Conservation (phyloP, 345 rosid species). For the Orychophragmus violaceus region DNA sequence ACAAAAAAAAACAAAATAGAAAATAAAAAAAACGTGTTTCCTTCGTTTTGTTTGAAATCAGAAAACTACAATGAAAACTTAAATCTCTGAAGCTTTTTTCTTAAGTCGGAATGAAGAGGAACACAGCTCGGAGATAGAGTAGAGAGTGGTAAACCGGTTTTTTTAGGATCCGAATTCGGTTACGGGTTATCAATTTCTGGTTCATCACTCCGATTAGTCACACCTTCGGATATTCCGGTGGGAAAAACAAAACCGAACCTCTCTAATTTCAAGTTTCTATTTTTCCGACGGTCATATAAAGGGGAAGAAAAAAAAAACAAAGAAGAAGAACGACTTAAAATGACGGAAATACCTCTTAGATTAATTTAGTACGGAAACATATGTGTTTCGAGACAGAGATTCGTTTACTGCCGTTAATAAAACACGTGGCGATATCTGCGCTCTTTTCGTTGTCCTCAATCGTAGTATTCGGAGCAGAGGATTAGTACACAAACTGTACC, state of each 20-base stretch:
- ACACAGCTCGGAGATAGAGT: conserved; percentile 69
- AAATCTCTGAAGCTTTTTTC: background rate
- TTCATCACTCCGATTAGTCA: conserved; percentile 38
- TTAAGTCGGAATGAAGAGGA: conserved; percentile 79
- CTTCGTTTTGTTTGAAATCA: background rate
- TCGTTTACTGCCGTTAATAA: background rate
- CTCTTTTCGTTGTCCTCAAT: background rate
- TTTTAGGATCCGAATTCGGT: conserved; percentile 31
- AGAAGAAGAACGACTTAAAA: too few relatives aligned
- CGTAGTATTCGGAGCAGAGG: conserved; percentile 18
- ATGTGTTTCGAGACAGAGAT: background rate
- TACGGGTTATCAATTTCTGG: conserved; percentile 26
- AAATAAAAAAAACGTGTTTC: background rate
- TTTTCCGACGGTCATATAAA: background rate
- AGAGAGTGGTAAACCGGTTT: conserved; percentile 47
- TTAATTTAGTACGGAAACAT: conserved; percentile 4
- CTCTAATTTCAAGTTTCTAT: background rate
- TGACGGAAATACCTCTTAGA: conserved; percentile 1
- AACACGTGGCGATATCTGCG: background rate
- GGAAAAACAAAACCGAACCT: background rate
- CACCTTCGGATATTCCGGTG: conserved; percentile 16
- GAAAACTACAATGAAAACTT: background rate
- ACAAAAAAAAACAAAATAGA: background rate
- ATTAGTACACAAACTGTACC: conserved; percentile 23
- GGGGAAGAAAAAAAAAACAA: background rate